Evolutionary conservation across 331 rosid species (phyloP), one percentile per base, ranked within the genome.

Genomic region (Spiraea crenata): DNA sequence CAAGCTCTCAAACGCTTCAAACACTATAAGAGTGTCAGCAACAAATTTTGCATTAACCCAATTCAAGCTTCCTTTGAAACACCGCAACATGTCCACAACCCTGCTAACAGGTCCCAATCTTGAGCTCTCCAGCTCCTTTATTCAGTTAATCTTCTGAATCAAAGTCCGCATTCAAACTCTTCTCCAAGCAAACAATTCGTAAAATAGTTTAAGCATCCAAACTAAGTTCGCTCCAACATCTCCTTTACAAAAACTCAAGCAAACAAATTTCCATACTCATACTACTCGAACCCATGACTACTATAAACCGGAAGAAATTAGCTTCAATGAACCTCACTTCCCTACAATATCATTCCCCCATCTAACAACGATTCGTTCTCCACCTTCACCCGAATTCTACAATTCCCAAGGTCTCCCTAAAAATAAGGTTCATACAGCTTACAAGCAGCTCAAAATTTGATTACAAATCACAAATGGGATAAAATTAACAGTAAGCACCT

Each of bases 301-400:
- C 63, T 8, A 31, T n/a, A 25, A 25, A 61, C 14, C 31, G 12
- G 10, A 57, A 12, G 8, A 40, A 57, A 46, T 5, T 9, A 71
- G 76, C 50, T 19, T 20, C 48, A 35, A 1, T 71, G 60, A 57
- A 71, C 50, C 48, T 34, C 39, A 52, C 19, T 39, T 40, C 9
- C 51, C 2, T 8, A 20, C 0, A 51, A 56, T 9, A 56, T 3
- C 16, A 41, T 13, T 25, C 34, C 55, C 65, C 65, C 38, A 38
- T 38, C 44, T 25, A 15, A 57, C 41, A 45, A 9, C 9, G 3
- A 4, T 46, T 38, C 47, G 41, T 41, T 61, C 19, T 61, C 14
- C 52, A 41, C 12, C 51, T 65, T 67, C 63, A 63, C 20, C 67
- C 7, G 19, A 69, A 20, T 35, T 5, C 69, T 37, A 50, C 15